Conservation (phyloP, 495 filamentous ascomycete species). For the Annulohypoxylon nitens region DNA sequence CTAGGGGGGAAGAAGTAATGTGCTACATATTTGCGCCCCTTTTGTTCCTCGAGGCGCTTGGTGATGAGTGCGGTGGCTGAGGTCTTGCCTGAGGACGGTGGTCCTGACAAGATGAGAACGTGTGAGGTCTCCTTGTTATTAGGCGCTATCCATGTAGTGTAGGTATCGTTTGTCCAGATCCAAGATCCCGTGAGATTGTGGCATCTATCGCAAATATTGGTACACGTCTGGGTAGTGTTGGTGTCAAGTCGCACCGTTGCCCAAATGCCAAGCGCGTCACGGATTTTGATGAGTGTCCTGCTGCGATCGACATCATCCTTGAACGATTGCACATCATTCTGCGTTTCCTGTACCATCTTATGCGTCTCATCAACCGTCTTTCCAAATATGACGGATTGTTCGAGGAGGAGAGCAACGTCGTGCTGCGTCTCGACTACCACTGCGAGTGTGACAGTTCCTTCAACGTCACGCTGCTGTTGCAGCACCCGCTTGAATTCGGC, state of each 20-base stretch:
- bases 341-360: conserved; percentile 3
- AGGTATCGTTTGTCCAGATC: conserved; percentile 12
- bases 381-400: background rate
- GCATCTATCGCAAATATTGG: conserved; percentile 5
- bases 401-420: conserved; percentile 4
- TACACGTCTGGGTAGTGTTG: conserved; percentile 9
- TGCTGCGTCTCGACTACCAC: conserved; percentile 1
- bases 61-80: conserved; percentile 8
- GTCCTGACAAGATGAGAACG: conserved; percentile 12
- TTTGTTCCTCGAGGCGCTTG: conserved; percentile 18
- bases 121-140: conserved; percentile 8
- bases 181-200: conserved; percentile 4
- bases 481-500: background rate
- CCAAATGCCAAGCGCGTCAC: conserved; percentile 5
- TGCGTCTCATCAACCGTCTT: conserved; percentile 16
- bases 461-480: conserved; percentile 14
- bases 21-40: conserved; percentile 14
- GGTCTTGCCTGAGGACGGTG: conserved; percentile 16
- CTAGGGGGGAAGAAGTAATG: conserved; percentile 16
- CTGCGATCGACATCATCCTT: conserved; percentile 4
- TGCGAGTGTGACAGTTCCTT: conserved; percentile 13
- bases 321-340: conserved; percentile 4
- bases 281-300: conserved; percentile 12
- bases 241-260: conserved; percentile 13
- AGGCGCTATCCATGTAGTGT: conserved; percentile 7